phyloP scores from a whole-genome alignment of 2,329 filamentous ascomycete species.

The Cladosporium sp. region DNA sequence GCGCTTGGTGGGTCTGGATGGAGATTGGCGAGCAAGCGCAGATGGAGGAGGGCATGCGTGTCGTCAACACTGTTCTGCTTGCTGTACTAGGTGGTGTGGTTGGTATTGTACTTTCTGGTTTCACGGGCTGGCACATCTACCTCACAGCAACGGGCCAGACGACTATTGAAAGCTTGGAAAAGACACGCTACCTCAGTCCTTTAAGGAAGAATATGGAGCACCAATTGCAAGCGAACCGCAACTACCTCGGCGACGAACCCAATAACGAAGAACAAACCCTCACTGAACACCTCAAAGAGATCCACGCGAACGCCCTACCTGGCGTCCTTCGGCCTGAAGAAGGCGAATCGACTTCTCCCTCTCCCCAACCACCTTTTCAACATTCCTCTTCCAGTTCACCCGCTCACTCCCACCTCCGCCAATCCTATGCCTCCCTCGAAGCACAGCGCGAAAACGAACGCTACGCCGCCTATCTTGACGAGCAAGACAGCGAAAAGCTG shows the following conservation, averaged over 20 bases:
- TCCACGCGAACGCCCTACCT: constrained; percentile 75
- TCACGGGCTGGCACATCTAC: constrained; percentile 87
- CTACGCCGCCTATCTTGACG: constrained; percentile 80
- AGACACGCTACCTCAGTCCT: constrained; percentile 86
- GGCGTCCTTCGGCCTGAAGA: constrained; percentile 78
- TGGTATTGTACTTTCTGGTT: constrained; percentile 79
- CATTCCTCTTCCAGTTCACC: constrained; percentile 33
- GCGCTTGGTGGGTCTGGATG: constrained; percentile 75
- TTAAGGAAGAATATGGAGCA: constrained; percentile 60
- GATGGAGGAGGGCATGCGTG: constrained; percentile 65
- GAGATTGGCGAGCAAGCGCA: constrained; percentile 70
- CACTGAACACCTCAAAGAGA: constrained; percentile 73
- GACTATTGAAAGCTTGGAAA: constrained; percentile 94
- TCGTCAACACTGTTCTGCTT: constrained; percentile 86
- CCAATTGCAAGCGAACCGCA: constrained; percentile 15
- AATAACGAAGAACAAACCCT: constrained; percentile 22
- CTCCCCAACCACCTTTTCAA: constrained; percentile 23
- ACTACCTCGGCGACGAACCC: constrained; percentile 42
- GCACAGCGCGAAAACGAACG: constrained; percentile 60
- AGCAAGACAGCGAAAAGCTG: constrained; percentile 79
- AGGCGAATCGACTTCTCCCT: constrained; percentile 55
- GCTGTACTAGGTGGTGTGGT: constrained; percentile 87
- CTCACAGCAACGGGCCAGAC: constrained; percentile 77
- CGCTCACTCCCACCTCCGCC: constrained; percentile 41
- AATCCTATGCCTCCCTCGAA: constrained; percentile 55